Conservation (phyloP, 768 basidiomycete species). For the Pulveroboletus sp. region DNA sequence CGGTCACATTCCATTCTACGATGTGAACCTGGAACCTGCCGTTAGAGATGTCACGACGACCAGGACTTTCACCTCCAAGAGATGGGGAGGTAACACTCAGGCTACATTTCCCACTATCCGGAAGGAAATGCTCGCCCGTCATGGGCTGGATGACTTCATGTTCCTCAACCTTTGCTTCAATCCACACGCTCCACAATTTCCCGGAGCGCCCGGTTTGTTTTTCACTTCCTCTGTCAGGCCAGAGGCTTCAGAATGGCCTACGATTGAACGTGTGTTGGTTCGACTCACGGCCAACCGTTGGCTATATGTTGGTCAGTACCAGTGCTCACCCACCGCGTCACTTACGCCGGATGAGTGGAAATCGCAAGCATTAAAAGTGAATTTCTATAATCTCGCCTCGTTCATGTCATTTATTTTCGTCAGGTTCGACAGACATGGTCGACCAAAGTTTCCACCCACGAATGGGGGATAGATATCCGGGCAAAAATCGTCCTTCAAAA, state of each 20-base stretch:
- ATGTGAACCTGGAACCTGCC: conserved; percentile 11
- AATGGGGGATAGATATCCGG: conserved; percentile 11
- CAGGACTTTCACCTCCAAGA: conserved; percentile 12
- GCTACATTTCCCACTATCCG: conserved; percentile 14
- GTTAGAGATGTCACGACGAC: conserved; percentile 19
- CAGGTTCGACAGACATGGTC: conserved; percentile 22
- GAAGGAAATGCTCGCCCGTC: conserved; percentile 7
- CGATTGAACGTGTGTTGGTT: conserved; percentile 6
- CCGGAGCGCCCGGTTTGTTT: conserved; percentile 16
- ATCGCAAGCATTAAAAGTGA: conserved; percentile 15
- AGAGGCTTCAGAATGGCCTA: neutral
- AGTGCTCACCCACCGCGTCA: conserved; percentile 4
- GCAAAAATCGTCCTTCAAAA: conserved; percentile 17
- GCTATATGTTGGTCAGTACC: conserved; percentile 21
- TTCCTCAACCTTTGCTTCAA: conserved; percentile 16
- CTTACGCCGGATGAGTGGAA: conserved; percentile 16
- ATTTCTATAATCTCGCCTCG: neutral
- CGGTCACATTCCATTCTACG: neutral
- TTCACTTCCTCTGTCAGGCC: conserved; percentile 5
- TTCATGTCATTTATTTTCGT: neutral
- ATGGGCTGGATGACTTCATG: conserved; percentile 20
- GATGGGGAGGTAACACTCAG: conserved; percentile 18
- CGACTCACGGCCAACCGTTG: conserved; percentile 12
- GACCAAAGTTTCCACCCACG: conserved; percentile 10
- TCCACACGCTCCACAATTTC: conserved; percentile 14